These are phyloP conservation scores for Priceomyces medius DNA, from an alignment of 805 yeast genomes.

Conservation along the genomic window DNA sequence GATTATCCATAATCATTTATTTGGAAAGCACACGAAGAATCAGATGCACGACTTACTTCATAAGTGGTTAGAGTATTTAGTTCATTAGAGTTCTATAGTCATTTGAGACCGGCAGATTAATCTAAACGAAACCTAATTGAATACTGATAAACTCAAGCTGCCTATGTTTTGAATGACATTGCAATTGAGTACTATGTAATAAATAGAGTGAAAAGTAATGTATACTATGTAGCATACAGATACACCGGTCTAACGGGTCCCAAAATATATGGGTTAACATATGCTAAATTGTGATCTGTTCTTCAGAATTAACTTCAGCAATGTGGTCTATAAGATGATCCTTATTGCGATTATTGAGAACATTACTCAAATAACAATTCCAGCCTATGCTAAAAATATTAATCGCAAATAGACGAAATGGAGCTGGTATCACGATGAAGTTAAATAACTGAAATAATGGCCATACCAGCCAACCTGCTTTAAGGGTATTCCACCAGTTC, in stretches of 20 bases:
- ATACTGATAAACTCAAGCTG: background rate
- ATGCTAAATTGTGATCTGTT: constrained; percentile 4
- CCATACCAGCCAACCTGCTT: constrained; percentile 85
- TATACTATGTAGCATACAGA: background rate
- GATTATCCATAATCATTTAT: constrained; percentile 1
- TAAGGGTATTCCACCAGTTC: constrained; percentile 66
- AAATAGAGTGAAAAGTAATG: background rate
- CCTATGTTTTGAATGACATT: background rate
- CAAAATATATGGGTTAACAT: no score
- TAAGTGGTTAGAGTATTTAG: background rate
- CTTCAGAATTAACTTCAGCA: constrained; percentile 8
- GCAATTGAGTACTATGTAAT: background rate
- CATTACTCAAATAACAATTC: constrained; percentile 74
- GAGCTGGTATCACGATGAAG: constrained; percentile 72
- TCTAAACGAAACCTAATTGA: no score
- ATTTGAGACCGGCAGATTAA: background rate
- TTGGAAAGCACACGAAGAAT: background rate
- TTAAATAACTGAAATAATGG: constrained; percentile 81
- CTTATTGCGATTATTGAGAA: constrained; percentile 19
- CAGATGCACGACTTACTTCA: constrained; percentile 2
- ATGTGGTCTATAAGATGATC: constrained; percentile 2
- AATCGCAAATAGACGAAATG: constrained; percentile 64
- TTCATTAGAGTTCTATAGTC: background rate
- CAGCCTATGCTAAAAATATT: constrained; percentile 74
- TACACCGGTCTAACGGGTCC: background rate